Conservation (phyloP, 1,284 basidiomycete species). For the Vanrija humicola region DNA sequence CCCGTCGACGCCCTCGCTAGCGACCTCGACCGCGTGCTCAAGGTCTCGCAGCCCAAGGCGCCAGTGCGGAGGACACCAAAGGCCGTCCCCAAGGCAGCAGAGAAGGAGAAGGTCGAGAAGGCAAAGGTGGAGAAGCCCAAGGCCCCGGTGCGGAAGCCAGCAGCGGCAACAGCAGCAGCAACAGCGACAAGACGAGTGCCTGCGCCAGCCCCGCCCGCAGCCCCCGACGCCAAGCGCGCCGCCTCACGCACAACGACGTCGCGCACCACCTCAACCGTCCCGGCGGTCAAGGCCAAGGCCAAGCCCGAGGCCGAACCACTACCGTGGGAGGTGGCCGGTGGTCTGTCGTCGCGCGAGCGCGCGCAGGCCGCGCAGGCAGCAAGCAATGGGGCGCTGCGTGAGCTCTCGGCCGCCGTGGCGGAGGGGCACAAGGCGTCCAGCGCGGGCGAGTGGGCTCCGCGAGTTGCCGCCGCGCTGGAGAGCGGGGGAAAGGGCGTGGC, state of each 20-base stretch:
- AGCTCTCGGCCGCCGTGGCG: slow-evolving; percentile 2
- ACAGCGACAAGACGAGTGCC: not conserved
- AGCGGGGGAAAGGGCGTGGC: slow-evolving; percentile 13
- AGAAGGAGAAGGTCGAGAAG: not conserved
- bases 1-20: slow-evolving; percentile 23
- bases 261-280: not conserved
- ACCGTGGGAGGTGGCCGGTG: slow-evolving; percentile 5
- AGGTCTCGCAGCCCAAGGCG: slow-evolving; percentile 18
- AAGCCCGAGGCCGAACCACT: not conserved
- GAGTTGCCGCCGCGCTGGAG: slow-evolving; percentile 3
- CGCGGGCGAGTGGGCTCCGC: not conserved
- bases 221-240: not conserved
- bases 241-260: not conserved
- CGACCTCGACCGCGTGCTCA: slow-evolving; percentile 30
- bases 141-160: not conserved
- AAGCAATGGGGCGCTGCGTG: slow-evolving; percentile 3
- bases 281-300: not conserved
- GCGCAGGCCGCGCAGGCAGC: slow-evolving; percentile 11
- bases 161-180: not conserved
- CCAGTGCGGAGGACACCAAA: not conserved
- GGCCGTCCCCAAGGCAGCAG: not conserved
- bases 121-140: not conserved
- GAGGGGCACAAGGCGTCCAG: slow-evolving; percentile 4
- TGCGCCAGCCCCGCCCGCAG: not conserved
- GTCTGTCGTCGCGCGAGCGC: slow-evolving; percentile 8